A percentile compares a stretch with the other conserved stretches of the same genome.
Evolutionary conservation across 352 stramenopile genomes (phyloP).

Genomic region (Globisporangium alternatum): DNA sequence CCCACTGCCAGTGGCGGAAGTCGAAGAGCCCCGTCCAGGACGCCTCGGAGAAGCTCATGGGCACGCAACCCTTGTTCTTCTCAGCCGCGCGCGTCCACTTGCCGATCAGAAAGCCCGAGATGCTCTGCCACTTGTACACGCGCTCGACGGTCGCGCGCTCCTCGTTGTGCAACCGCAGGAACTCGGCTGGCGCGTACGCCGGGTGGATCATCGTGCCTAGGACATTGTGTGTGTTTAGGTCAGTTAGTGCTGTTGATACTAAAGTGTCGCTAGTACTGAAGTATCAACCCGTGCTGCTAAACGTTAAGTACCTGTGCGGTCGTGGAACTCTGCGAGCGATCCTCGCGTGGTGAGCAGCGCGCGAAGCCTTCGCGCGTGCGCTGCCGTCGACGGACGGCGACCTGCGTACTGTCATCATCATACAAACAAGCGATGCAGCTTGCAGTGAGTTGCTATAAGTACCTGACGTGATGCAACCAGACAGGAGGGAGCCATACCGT

Average conservation of each 20-base stretch:
- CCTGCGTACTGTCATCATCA: constrained; percentile 55
- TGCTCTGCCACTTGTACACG: constrained; percentile 86
- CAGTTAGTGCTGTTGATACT: background rate
- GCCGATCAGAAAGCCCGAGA: constrained; percentile 85
- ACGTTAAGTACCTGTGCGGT: constrained; percentile 51
- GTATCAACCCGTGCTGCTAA: background rate
- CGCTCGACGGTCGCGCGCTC: constrained; percentile 34
- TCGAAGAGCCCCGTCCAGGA: constrained; percentile 94
- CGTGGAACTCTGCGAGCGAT: constrained; percentile 51
- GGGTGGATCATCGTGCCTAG: constrained; percentile 78
- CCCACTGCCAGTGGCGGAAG: constrained; percentile 83
- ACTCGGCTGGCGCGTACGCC: constrained; percentile 88
- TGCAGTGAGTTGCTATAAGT: background rate
- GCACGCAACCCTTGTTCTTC: constrained; percentile 32
- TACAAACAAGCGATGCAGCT: constrained; percentile 22
- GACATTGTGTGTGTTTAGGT: background rate
- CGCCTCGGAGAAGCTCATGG: constrained; percentile 93
- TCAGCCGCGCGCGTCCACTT: constrained; percentile 69
- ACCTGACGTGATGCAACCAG: background rate
- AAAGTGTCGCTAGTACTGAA: background rate
- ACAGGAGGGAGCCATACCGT: constrained; percentile 33
- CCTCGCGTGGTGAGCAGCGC: constrained; percentile 35
- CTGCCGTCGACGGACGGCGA: constrained; percentile 39
- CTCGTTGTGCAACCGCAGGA: constrained; percentile 79
- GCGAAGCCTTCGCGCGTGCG: constrained; percentile 49